Evolutionary conservation across 306 rosid genomes (phyloP), one percentile per base, ranked within the genome.

Genomic region (Pyrus pyrifolia): DNA sequence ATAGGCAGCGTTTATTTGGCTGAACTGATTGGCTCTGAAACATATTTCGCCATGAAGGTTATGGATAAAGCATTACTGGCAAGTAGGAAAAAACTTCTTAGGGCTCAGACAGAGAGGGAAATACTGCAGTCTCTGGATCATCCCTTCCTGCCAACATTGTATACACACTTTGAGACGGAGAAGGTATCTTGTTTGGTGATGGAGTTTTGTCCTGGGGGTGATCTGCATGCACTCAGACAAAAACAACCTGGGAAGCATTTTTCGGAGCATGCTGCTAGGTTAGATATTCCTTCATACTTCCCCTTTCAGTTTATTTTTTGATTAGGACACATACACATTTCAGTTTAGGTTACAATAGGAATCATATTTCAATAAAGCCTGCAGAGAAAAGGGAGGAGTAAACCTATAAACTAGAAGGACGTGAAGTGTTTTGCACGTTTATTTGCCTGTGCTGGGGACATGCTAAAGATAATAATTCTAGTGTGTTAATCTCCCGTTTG

Each of bases 121-220:
- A 95, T 95, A 83, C 86, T 95, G 81, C 97, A 92, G 71, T 90
- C 96, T 74, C 88, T 95, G 76, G 98, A 95, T 85, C 98, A 95
- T 83, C 98, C 98, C 4, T 95, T 95, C 82, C 84, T 95, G n/a
- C 98, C 98, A 8, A 86, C 98, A 29, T 83, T 95, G 70, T 92
- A 95, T 61, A 75, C 98, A 1, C 90, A 92, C 78, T 95, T 92
- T 62, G 98, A 92, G 83, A 89, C 96, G 2, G 93, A 92, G 17
- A 87, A 88, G 70, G 90, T 88, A 85, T 85, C 97, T 46, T 95
- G 95, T 86, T 85, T 95, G 88, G 90, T 92, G 13, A 92, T 95
- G 97, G 98, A 95, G 84, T 92, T 89, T 61, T 95, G 98, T 80
- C 96, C 98, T 1, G 96, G 97, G 30, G 98, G 98, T 71, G 98